These are phyloP conservation scores for Colletotrichum brevisporum DNA, from an alignment of 2,329 filamentous ascomycete genomes.

Conservation along the genomic window DNA sequence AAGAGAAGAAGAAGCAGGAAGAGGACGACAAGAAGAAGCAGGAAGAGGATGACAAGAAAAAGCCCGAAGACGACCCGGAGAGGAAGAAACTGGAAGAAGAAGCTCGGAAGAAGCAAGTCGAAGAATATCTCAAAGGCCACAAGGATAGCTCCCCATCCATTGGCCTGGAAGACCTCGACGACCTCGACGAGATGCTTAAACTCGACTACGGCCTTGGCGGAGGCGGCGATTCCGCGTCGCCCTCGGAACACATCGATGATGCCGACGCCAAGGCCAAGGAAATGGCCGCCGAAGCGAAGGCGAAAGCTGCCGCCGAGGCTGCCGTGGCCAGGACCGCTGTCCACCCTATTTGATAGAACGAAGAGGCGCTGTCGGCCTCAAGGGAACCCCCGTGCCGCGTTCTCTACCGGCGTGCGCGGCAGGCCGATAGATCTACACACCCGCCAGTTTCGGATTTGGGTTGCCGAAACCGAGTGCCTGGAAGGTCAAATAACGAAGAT, in stretches of 20 bases:
- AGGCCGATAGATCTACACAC: background rate
- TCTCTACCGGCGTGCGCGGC: background rate
- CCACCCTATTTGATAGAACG: background rate
- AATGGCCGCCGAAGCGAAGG: slow-evolving; percentile 20
- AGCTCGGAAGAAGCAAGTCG: background rate
- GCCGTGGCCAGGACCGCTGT: background rate
- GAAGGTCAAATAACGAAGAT: background rate
- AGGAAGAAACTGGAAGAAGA: background rate
- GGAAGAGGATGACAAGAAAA: background rate
- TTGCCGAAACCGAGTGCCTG: background rate
- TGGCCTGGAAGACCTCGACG: slow-evolving; percentile 14
- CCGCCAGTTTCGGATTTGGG: background rate
- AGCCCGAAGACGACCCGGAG: background rate
- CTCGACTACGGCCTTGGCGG: slow-evolving; percentile 16
- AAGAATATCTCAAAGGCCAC: slow-evolving; percentile 2
- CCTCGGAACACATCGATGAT: slow-evolving; percentile 12
- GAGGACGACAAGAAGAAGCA: background rate
- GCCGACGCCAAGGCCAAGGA: slow-evolving; percentile 34
- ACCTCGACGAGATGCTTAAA: slow-evolving; percentile 18
- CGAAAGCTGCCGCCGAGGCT: slow-evolving; percentile 13
- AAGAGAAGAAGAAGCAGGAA: slow-evolving; percentile 15
- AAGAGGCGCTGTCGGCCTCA: background rate
- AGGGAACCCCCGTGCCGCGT: background rate
- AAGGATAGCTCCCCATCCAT: background rate
- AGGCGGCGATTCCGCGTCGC: background rate